Base-by-base conservation (phyloP, 192 early-diverging fungal species). In the Umbelopsis sp. region DNA sequence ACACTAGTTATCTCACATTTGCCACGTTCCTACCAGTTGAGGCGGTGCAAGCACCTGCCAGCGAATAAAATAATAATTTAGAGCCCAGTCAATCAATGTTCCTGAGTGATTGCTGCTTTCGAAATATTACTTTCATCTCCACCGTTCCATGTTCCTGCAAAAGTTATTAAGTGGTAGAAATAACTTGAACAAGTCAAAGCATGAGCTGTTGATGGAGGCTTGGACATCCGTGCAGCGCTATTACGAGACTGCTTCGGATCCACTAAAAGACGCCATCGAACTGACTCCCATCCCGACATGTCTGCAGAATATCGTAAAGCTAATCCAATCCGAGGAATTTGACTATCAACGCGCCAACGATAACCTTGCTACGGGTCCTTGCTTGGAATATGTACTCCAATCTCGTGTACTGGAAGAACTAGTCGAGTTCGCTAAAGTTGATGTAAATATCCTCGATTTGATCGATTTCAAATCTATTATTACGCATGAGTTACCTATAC, bases 1-100 rank as follows among this genome's bases (percentile, higher is more conserved):
- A 98, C 77, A 98, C 97, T 1, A 97, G 95, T 44, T 98, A 93
- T 72, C 81, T 98, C 72, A 93, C 95, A 16, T 98, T 98, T 91
- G 96, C 95, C 4, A 92, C 89, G 0, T 84, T 93, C 70, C 79
- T 92, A 33, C 91, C 91, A 27, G 12, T 61, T 61, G 55, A 61
- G 25, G 55, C 55, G 30, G 55, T 25, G 55, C 13, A 22, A 61
- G 55, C 51, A 25, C 51, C 55, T 61, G 55, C 55, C 55, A 61
- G 27, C 30, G 55, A 61, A 61, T 61, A 35, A 61, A 61, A 23
- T 18, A 10, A 49, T 16, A 20, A 20, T 49, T 61, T 61, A 35
- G 33, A 61, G 33, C 25, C 16, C 55, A 61, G 55, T 30, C 30
- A 33, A n/a, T 30, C 30, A 33, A n/a, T 27, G 55, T 61, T 2